A percentile compares a stretch with the other conserved stretches of the same genome.
phyloP scores from a whole-genome alignment of 2,329 filamentous ascomycete species.

The Hymenoscyphus infarciens region DNA sequence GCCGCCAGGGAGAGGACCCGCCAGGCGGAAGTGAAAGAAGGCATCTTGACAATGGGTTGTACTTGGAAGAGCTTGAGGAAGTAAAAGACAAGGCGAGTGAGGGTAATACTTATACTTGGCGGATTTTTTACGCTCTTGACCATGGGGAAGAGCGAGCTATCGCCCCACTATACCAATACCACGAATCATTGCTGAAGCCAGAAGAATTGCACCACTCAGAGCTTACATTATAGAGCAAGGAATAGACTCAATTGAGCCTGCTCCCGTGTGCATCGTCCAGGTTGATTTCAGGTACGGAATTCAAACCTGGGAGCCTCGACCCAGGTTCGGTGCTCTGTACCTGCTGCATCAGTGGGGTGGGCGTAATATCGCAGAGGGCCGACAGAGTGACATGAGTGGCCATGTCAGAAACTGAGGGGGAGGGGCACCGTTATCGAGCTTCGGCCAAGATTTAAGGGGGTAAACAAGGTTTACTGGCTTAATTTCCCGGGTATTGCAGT shows the following conservation, averaged over 20 bases:
- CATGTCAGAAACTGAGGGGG: neutral
- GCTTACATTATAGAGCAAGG: neutral
- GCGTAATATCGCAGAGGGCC: neutral
- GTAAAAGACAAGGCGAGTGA: conserved; percentile 1
- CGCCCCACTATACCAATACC: neutral
- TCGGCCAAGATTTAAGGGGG: neutral
- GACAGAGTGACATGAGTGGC: neutral
- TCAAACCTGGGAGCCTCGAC: neutral
- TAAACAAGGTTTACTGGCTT: neutral
- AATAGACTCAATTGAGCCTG: neutral
- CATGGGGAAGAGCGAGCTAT: neutral
- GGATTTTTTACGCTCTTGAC: neutral
- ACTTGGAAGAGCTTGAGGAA: conserved; percentile 6
- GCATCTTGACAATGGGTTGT: conserved; percentile 16
- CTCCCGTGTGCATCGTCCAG: neutral
- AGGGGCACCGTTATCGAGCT: neutral
- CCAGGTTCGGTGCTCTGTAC: neutral
- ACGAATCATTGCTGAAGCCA: neutral
- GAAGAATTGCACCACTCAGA: neutral
- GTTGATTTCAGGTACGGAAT: neutral
- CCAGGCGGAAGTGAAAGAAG: conserved; percentile 12
- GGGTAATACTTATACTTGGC: conserved; percentile 9
- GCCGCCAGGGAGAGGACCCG: conserved; percentile 18
- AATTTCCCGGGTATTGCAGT: neutral
- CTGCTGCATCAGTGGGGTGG: neutral